These are phyloP conservation scores for Irpex rosettiformis DNA, from an alignment of 1,284 basidiomycete species.

Conservation along the genomic window DNA sequence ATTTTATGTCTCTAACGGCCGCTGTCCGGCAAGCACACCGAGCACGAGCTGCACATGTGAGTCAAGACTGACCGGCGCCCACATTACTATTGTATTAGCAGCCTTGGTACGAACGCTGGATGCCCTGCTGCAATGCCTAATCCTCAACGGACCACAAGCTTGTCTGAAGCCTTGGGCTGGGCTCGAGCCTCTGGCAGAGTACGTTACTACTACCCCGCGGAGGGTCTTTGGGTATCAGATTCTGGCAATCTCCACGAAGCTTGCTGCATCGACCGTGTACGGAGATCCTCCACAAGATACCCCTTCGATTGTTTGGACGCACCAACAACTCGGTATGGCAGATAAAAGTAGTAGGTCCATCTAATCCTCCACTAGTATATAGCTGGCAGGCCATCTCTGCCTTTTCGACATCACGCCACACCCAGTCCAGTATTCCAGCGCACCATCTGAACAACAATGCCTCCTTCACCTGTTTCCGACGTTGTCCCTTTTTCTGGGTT, in stretches of 20 bases:
- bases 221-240: neutral
- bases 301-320: slow-evolving; percentile 6
- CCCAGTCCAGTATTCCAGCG: slow-evolving; percentile 3
- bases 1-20: slow-evolving; percentile 6
- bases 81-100: slow-evolving; percentile 5
- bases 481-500: slow-evolving; percentile 60
- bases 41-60: neutral
- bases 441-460: slow-evolving; percentile 10
- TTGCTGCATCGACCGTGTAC: neutral
- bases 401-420: slow-evolving; percentile 1
- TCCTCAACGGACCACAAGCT: slow-evolving; percentile 14
- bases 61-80: neutral
- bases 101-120: neutral
- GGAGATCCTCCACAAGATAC: slow-evolving; percentile 11
- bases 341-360: neutral
- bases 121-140: neutral
- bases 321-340: slow-evolving; percentile 3
- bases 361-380: slow-evolving; percentile 1
- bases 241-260: slow-evolving; percentile 10
- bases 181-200: too few species aligned
- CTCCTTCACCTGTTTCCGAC: slow-evolving; percentile 8
- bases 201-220: slow-evolving; percentile 2
- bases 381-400: neutral
- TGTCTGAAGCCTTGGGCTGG: slow-evolving; percentile 10
- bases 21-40: slow-evolving; percentile 10